These are phyloP conservation scores for Symbiodinium pilosum DNA, from an alignment of 73 alveolate species.

Conservation along the genomic window DNA sequence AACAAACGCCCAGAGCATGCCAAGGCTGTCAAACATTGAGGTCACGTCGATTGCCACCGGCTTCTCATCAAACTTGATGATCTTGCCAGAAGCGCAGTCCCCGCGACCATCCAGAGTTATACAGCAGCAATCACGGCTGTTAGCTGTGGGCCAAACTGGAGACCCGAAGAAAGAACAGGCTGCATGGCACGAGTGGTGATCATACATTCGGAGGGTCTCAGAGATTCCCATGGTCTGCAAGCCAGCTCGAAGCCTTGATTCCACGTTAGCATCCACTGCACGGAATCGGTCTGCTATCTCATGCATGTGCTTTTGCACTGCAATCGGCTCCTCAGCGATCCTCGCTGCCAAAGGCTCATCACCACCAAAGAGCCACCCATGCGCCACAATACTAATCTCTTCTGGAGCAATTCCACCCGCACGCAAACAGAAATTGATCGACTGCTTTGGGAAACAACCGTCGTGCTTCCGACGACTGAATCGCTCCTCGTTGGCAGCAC, in stretches of 20 bases:
- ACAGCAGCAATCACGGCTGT: neutral
- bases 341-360: neutral
- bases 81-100: neutral
- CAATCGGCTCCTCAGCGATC: neutral
- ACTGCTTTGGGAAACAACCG: neutral
- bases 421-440: conserved; percentile 1
- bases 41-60: neutral
- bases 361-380: neutral
- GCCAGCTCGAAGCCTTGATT: conserved; percentile 4
- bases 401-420: neutral
- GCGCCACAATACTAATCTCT: conserved; percentile 3
- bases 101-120: conserved; percentile 24
- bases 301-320: neutral
- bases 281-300: neutral
- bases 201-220: neutral
- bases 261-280: neutral
- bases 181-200: conserved; percentile 10
- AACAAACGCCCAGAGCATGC: conserved; percentile 30
- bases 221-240: neutral
- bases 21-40: conserved; percentile 29
- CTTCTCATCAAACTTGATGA: neutral
- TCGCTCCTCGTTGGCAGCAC: conserved; percentile 32
- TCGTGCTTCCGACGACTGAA: conserved; percentile 22
- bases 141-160: neutral
- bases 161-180: neutral